phyloP scores from a whole-genome alignment of 345 rosid species.

The Bruguiera parviflora region DNA sequence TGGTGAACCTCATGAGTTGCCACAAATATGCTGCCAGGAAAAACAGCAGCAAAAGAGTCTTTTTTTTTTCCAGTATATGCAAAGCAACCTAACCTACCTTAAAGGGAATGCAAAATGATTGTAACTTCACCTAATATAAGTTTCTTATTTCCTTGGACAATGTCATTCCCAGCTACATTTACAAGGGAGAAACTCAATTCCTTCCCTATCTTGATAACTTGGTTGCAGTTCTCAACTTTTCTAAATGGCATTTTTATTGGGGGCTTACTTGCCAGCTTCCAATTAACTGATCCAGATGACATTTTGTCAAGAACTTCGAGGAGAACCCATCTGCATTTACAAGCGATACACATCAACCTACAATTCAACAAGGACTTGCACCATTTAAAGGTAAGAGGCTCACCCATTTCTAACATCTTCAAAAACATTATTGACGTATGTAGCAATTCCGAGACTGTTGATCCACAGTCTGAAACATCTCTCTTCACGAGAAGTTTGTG shows the following conservation, averaged over 20 bases:
- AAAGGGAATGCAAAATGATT: background rate
- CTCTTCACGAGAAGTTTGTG: constrained; percentile 90
- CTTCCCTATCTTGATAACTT: constrained; percentile 74
- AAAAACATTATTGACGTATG: constrained; percentile 75
- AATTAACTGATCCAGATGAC: constrained; percentile 65
- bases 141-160: constrained; percentile 91
- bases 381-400: constrained; percentile 19
- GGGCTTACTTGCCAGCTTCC: constrained; percentile 83
- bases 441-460: constrained; percentile 82
- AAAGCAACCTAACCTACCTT: background rate
- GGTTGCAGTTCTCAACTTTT: constrained; percentile 90
- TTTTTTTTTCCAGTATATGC: background rate
- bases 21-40: constrained; percentile 67
- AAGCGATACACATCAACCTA: constrained; percentile 20
- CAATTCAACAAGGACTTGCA: background rate
- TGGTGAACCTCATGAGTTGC: constrained; percentile 95
- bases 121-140: constrained; percentile 57
- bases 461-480: constrained; percentile 99
- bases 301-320: constrained; percentile 80
- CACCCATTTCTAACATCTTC: constrained; percentile 97
- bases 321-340: constrained; percentile 75
- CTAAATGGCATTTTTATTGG: constrained; percentile 94
- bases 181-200: constrained; percentile 77
- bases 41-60: background rate
- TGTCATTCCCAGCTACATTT: constrained; percentile 96